Percentiles rank a stretch among this genome's conserved stretches.
phyloP scores from a whole-genome alignment of 805 yeast genomes.

The Wickerhamiella parazyma region DNA sequence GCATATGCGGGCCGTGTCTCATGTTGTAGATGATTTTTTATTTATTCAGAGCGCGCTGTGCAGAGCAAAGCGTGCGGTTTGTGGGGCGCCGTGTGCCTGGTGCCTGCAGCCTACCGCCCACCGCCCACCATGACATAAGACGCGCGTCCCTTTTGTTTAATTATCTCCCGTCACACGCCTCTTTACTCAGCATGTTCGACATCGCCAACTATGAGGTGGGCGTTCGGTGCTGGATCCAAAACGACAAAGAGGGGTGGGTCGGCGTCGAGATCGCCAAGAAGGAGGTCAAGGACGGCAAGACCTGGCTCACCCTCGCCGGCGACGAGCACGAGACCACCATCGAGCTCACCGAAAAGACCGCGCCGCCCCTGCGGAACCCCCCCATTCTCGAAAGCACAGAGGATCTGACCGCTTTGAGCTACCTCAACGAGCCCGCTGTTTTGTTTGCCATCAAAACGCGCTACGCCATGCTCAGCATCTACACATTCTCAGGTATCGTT shows the following conservation, averaged over 20 bases:
- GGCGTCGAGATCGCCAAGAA: constrained; percentile 47
- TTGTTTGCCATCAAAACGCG: constrained; percentile 84
- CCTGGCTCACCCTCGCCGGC: constrained; percentile 36
- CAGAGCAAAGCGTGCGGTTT: not conserved
- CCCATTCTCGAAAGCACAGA: constrained; percentile 86
- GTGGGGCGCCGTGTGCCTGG: too few relatives aligned
- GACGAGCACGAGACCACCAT: constrained; percentile 21
- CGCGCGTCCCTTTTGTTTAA: not conserved
- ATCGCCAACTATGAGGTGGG: constrained; percentile 18
- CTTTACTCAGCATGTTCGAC: constrained; percentile 15
- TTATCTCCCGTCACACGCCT: not conserved
- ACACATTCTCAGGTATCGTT: constrained; percentile 94
- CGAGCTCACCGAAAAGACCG: constrained; percentile 32
- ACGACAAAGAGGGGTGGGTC: constrained; percentile 58
- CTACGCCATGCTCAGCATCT: constrained; percentile 78
- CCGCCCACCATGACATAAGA: too few relatives aligned
- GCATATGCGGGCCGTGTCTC: not conserved
- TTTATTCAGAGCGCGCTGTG: too few relatives aligned
- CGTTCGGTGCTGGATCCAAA: constrained; percentile 62
- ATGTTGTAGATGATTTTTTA: too few relatives aligned
- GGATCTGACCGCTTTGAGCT: constrained; percentile 83
- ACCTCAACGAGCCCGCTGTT: constrained; percentile 92
- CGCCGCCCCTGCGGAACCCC: constrained; percentile 75
- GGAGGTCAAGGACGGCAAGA: constrained; percentile 32
- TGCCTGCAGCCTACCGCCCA: too few relatives aligned